Conservation (phyloP, 1,284 basidiomycete genomes). For the Erythrobasidium hasegawianum region DNA sequence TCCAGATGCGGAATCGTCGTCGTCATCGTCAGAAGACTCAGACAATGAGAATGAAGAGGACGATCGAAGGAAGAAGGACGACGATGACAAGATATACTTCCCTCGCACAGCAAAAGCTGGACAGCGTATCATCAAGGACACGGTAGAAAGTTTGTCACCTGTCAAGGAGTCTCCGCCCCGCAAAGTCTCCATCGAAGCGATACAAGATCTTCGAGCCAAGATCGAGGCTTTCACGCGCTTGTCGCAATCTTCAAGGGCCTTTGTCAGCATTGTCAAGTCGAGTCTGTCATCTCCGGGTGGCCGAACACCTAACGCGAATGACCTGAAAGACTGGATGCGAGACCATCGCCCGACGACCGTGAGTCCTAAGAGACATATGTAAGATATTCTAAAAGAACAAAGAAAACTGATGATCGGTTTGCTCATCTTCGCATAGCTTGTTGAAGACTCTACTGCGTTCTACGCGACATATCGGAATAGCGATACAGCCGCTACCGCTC, state of each 20-base stretch:
- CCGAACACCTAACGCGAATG: not conserved
- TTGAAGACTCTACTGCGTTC: slow-evolving; percentile 46
- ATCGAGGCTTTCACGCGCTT: not conserved
- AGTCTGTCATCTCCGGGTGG: no score
- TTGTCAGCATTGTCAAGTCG: not conserved
- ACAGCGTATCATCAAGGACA: not conserved
- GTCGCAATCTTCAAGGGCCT: not conserved
- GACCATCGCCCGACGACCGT: no score
- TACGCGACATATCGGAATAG: slow-evolving; percentile 45
- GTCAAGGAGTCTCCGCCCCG: no score
- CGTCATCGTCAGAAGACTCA: slow-evolving; percentile 6
- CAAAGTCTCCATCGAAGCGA: not conserved
- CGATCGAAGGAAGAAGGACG: slow-evolving; percentile 21
- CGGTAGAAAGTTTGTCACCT: no score
- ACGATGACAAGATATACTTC: slow-evolving; percentile 30
- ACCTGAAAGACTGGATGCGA: not conserved
- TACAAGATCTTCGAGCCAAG: not conserved
- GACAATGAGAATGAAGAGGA: slow-evolving; percentile 24
- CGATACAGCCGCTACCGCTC: slow-evolving; percentile 41
- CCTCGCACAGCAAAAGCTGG: not conserved
- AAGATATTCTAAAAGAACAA: no score
- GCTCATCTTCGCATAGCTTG: no score
- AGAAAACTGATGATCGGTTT: no score
- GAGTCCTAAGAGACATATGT: no score
- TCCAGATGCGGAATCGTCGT: not conserved